Evolutionary conservation across 257 asterid genomes (phyloP), one percentile per base, ranked within the genome.

Genomic region (Sherardia arvensis): DNA sequence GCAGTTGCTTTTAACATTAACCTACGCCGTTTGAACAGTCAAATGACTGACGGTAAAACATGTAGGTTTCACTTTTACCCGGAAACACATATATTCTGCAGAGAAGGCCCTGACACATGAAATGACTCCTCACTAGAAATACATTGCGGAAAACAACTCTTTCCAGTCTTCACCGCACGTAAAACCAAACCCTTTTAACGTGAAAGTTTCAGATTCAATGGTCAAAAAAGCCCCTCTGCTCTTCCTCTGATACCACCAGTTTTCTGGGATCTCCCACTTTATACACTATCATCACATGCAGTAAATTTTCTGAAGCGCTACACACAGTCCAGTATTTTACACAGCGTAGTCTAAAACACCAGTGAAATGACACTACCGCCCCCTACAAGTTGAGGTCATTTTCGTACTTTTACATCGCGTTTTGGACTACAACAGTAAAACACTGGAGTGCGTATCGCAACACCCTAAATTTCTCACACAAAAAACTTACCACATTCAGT

Each of bases 171-270:
- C 72, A 22, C 53, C 22, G 8, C 66, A 58, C 36, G 66, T 21
- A 43, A 43, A 43, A 43, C 51, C 51, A 53, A 58, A 21, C 26
- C 26, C 47, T 29, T 29, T 38, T 49, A 0, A 22, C 49, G 10
- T 59, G 66, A 12, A 25, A 47, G 15, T 30, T 33, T 25, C 33
- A 48, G 36, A 34, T 22, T 59, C 53, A 32, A 60, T 32, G 66
- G 72, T 60, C 67, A 60, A 60, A 47, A 25, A 43, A 27, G n/a
- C n/a, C n/a, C 59, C 59, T 53, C 32, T 53, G 59, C 15, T 21
- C 59, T 17, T 7, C 12, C 2, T 38, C 47, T 9, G 47, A 38
- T 2, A 38, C 4, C 11, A 5, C 22, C 20, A 15, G 53, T 18
- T 17, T n/a, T 11, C 20, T 18, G 18, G n/a, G 1, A 5, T 14